A percentile compares a stretch with the other conserved stretches of the same genome.
Evolutionary conservation across 2,329 filamentous ascomycete genomes (phyloP).

Genomic region (Ceratocystis huliohia): DNA sequence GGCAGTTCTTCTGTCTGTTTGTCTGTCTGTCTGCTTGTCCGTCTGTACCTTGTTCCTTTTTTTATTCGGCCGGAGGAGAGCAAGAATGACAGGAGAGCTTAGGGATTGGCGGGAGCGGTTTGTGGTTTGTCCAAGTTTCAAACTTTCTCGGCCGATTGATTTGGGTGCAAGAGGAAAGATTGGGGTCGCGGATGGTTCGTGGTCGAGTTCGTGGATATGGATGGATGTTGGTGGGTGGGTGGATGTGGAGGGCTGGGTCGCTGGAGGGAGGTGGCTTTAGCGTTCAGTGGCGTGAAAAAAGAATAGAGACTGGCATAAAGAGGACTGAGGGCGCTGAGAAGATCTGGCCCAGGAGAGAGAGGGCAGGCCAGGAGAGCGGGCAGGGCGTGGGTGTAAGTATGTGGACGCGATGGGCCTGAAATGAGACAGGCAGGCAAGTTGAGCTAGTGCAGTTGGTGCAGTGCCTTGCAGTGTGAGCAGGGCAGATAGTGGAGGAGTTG

Average conservation of each 20-base stretch:
- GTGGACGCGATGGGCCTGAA: not conserved
- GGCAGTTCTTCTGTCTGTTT: not conserved
- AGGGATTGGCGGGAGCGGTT: not conserved
- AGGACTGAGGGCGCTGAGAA: not conserved
- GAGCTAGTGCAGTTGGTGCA: not conserved
- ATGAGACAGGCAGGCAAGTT: not conserved
- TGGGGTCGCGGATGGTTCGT: not conserved
- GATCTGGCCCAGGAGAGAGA: not conserved
- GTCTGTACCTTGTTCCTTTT: not conserved
- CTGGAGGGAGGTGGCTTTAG: constrained; percentile 11
- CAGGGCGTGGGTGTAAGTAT: not conserved
- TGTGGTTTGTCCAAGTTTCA: not conserved
- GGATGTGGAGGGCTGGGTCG: not conserved
- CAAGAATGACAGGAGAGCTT: not conserved
- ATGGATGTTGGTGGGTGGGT: not conserved
- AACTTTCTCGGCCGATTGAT: constrained; percentile 17
- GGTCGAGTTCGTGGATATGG: not conserved
- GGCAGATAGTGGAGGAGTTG: not conserved
- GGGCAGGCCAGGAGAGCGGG: not conserved
- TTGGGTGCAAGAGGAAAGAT: not conserved
- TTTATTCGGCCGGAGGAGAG: not conserved
- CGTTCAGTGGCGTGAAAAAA: constrained; percentile 4
- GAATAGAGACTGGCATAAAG: no score
- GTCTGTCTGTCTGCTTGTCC: no score
- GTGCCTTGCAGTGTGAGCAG: constrained; percentile 1